These are phyloP conservation scores for Capsella rubella DNA, from an alignment of 441 rosid genomes.

Conservation along the genomic window DNA sequence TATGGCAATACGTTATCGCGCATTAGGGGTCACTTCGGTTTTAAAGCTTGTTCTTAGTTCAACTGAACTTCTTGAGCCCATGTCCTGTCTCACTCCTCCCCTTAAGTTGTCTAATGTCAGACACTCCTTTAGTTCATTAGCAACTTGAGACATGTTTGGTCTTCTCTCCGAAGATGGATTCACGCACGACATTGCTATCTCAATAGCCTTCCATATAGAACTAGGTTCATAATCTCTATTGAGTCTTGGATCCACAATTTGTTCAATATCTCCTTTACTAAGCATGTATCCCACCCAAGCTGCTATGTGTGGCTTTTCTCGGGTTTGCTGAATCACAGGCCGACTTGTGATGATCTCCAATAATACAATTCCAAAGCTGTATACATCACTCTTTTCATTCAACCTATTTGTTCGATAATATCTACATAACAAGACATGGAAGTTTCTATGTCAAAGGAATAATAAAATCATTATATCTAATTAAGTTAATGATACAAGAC, in stretches of 20 bases:
- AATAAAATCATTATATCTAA: not conserved
- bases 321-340: conserved; percentile 34
- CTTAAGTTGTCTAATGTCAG: not conserved
- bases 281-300: conserved; percentile 31
- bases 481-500: not conserved
- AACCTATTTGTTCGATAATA: conserved; percentile 36
- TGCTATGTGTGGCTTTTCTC: conserved; percentile 38
- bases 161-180: conserved; percentile 23
- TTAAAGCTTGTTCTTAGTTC: conserved; percentile 6
- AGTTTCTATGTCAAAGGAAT: no score
- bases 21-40: not conserved
- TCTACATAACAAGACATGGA: conserved; percentile 17
- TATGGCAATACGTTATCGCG: not conserved
- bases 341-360: conserved; percentile 43
- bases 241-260: conserved; percentile 18
- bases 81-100: not conserved
- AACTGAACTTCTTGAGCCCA: conserved; percentile 14
- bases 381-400: conserved; percentile 47
- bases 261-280: conserved; percentile 15
- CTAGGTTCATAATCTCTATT: conserved; percentile 10
- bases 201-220: conserved; percentile 19
- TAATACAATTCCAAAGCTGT: conserved; percentile 45
- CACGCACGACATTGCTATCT: conserved; percentile 27
- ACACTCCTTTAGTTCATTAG: not conserved
- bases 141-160: conserved; percentile 33